Base-by-base conservation (phyloP, 768 basidiomycete genomes). In the Phallus indusiatus region DNA sequence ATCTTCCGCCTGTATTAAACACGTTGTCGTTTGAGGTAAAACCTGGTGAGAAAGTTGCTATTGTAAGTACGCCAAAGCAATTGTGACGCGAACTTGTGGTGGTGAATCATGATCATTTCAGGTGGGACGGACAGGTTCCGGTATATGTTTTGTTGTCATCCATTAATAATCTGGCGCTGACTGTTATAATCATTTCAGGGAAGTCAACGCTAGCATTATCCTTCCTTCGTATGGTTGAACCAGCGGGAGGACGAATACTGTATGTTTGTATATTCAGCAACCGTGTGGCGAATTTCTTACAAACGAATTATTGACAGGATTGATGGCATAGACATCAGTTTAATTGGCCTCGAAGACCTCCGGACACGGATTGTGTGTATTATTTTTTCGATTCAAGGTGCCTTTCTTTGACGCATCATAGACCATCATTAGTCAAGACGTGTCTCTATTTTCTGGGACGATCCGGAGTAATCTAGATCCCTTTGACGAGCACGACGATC, bases 351-450 rank as follows among this genome's bases (percentile, higher is more conserved):
- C 5, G 81, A 86, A 68, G 86, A 86, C 64, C 74, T 89, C 34
- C 68, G 86, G 61, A 83, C 78, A 10, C 77, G 81, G 17, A 73
- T 86, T 47, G 84, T 85, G 63, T 69, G 78, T 60, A 21, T 28
- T 22, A 11, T 52, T 53, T n/a, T 22, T 9, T 18, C n/a, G 54
- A 18, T 51, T 35, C 14, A 5, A 21, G 6, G 14, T 22, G 6
- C 5, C 12, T 36, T n/a, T 47, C 9, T 4, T 28, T 36, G 24
- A 49, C 9, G 17, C 20, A 3, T 6, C n/a, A 12, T 53, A 86
- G 84, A 88, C 86, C 0, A 84, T 88, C 59, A 81, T 86, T 62
- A 83, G 81, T 58, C 86, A 88, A 72, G 87, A 89, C 55, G 85
- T 88, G 1, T 81, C 84, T 0, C 72, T 91, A 3, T 90, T 90